These are phyloP conservation scores for Picochlorum sp. DNA, from an alignment of 139 green algal genomes.

Conservation along the genomic window DNA sequence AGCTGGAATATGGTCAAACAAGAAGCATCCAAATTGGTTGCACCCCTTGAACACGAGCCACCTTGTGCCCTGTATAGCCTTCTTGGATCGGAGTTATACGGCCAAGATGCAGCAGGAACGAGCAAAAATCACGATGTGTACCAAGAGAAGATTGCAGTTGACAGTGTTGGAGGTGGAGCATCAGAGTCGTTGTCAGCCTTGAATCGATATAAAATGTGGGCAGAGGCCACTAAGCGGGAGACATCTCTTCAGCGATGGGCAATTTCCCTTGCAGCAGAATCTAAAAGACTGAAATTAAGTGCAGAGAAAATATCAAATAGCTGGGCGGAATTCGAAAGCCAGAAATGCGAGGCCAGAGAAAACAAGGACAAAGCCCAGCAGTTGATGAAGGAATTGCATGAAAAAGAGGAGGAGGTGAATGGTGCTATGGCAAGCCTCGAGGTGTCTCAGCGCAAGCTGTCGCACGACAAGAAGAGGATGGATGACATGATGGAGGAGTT, in stretches of 20 bases:
- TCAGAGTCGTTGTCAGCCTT: background rate
- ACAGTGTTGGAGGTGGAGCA: too few species aligned
- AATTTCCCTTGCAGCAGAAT: constrained; percentile 29
- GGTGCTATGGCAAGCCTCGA: constrained; percentile 3
- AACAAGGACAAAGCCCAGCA: constrained; percentile 6
- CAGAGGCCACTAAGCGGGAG: constrained; percentile 20
- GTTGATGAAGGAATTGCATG: constrained; percentile 14
- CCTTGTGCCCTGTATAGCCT: constrained; percentile 7
- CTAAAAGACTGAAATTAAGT: constrained; percentile 17
- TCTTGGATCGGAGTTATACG: constrained; percentile 9
- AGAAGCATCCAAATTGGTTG: constrained; percentile 26
- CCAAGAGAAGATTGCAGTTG: too few species aligned
- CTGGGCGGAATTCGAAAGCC: background rate
- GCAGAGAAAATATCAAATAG: background rate
- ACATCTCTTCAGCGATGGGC: constrained; percentile 46
- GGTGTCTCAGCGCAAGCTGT: background rate
- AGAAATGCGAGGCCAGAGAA: background rate
- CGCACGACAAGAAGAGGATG: constrained; percentile 7
- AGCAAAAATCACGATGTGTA: too few species aligned
- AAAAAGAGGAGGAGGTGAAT: constrained; percentile 12
- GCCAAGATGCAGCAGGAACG: too few species aligned
- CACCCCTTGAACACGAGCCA: background rate
- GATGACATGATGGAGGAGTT: constrained; percentile 13
- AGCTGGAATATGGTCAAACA: constrained; percentile 25
- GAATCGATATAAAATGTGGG: background rate